phyloP scores from a whole-genome alignment of 768 basidiomycete species.

The Piloderma croceum region DNA sequence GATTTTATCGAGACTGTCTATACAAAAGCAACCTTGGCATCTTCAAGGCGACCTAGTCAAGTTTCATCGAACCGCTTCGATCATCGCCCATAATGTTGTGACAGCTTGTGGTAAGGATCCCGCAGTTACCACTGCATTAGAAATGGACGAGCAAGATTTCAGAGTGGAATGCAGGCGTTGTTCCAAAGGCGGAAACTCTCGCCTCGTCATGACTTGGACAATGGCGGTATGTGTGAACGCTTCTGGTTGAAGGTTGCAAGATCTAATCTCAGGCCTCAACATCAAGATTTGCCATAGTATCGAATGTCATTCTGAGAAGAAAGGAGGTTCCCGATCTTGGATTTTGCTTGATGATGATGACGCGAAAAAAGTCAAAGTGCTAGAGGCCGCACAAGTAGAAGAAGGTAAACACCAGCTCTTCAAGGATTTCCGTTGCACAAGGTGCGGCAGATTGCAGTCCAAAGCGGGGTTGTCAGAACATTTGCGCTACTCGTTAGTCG shows the following conservation, averaged over 20 bases:
- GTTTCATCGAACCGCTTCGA: slow-evolving; percentile 26
- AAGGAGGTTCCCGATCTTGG: no score
- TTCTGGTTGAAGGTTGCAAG: no score
- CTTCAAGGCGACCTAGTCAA: slow-evolving; percentile 17
- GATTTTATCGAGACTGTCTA: no score
- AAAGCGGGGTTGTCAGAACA: slow-evolving; percentile 78
- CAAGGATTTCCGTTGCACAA: no score
- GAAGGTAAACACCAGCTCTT: no score
- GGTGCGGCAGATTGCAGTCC: slow-evolving; percentile 39
- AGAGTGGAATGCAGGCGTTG: slow-evolving; percentile 30
- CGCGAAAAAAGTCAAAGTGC: no score
- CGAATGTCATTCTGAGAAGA: no score
- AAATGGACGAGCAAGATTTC: slow-evolving; percentile 23
- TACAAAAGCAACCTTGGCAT: slow-evolving; percentile 17
- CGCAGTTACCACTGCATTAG: slow-evolving; percentile 7
- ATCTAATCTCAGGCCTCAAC: no score
- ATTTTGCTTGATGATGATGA: no score
- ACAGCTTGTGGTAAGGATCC: slow-evolving; percentile 25
- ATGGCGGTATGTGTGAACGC: slow-evolving; percentile 27
- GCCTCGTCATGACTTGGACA: slow-evolving; percentile 29
- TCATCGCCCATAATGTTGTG: slow-evolving; percentile 20
- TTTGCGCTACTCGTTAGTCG: slow-evolving; percentile 61
- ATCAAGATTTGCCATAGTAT: no score
- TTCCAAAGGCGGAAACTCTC: slow-evolving; percentile 9
- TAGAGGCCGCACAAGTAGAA: no score